phyloP scores from a whole-genome alignment of 2,329 filamentous ascomycete genomes.

The Xylariaceae sp. region DNA sequence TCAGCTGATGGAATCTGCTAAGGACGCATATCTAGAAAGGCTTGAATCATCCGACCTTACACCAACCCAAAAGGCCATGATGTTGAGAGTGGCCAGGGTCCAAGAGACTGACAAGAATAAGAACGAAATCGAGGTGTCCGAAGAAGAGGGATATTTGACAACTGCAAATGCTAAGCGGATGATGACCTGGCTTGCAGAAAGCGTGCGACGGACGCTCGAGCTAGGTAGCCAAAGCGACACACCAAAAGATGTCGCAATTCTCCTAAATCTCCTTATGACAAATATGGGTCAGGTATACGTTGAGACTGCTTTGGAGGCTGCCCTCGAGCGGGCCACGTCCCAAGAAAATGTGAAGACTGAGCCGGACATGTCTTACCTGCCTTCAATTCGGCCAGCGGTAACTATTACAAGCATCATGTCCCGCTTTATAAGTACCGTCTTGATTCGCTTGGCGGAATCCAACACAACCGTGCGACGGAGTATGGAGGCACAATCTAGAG shows the following conservation, averaged over 20 bases:
- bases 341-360: conserved; percentile 84
- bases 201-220: conserved; percentile 88
- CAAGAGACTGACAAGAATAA: conserved; percentile 77
- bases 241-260: conserved; percentile 87
- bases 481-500: conserved; percentile 82
- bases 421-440: conserved; percentile 86
- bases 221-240: conserved; percentile 88
- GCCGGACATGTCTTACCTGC: conserved; percentile 85
- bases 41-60: conserved; percentile 90
- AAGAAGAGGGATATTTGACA: conserved; percentile 85
- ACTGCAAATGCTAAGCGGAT: conserved; percentile 93
- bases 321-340: conserved; percentile 73
- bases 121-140: conserved; percentile 87
- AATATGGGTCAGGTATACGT: conserved; percentile 87
- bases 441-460: conserved; percentile 86
- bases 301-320: conserved; percentile 71
- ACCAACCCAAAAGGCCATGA: conserved; percentile 85
- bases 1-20: conserved; percentile 84
- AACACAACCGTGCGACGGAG: conserved; percentile 90
- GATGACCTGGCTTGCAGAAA: conserved; percentile 96
- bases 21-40: conserved; percentile 88
- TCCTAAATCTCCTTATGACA: conserved; percentile 82
- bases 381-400: conserved; percentile 79
- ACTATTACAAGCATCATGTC: conserved; percentile 93
- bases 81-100: conserved; percentile 86